Conservation (phyloP, 139 green algal species). For the Penium margaritaceum region DNA sequence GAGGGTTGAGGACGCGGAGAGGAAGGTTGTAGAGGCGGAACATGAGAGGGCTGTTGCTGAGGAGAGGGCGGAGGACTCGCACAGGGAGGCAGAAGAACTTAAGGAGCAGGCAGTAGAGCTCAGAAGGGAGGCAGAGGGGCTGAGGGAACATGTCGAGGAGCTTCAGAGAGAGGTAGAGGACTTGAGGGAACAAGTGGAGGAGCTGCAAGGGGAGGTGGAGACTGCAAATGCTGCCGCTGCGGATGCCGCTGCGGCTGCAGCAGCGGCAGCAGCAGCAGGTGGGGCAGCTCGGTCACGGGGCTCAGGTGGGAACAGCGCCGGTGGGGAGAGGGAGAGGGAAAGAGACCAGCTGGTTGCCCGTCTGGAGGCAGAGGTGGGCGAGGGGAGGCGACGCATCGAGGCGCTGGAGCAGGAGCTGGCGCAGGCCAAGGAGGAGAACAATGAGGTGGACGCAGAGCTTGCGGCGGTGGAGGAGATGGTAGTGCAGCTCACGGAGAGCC, state of each 20-base stretch:
- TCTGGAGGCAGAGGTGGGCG: background rate
- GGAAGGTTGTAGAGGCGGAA: too few relatives aligned
- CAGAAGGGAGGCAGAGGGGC: too few relatives aligned
- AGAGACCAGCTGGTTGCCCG: background rate
- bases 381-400: background rate
- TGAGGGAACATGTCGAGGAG: too few relatives aligned
- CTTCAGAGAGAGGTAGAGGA: background rate
- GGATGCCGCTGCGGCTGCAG: background rate
- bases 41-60: too few relatives aligned
- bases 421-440: conserved; percentile 2
- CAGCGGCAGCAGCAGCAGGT: background rate
- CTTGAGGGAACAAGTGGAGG: background rate
- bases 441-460: conserved; percentile 12
- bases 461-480: conserved; percentile 29
- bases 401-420: conserved; percentile 9
- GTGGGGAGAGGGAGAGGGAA: background rate
- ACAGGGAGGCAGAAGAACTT: too few relatives aligned
- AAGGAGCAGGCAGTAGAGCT: too few relatives aligned
- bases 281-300: too few relatives aligned
- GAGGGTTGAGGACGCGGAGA: background rate
- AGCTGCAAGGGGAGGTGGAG: too few relatives aligned
- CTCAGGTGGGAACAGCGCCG: too few relatives aligned
- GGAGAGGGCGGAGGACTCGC: background rate
- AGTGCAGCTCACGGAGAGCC: conserved; percentile 14
- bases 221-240: too few relatives aligned